phyloP scores from a whole-genome alignment of 257 asterid genomes.

The Voacanga thouarsii region DNA sequence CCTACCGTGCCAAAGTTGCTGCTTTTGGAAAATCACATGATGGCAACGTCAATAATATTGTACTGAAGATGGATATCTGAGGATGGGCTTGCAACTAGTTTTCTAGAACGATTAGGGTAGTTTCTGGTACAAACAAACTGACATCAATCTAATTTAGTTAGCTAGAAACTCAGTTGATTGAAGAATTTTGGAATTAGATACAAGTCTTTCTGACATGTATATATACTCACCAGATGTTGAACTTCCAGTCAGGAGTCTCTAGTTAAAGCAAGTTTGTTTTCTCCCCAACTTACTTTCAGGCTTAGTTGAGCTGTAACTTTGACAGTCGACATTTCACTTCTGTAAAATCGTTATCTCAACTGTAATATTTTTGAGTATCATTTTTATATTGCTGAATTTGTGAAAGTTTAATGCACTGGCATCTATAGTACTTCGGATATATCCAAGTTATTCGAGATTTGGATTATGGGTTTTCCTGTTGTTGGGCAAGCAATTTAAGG shows the following conservation, averaged over 20 bases:
- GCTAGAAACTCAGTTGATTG: constrained; percentile 32
- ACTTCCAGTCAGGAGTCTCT: constrained; percentile 28
- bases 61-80: constrained; percentile 41
- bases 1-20: constrained; percentile 50
- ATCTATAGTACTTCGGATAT: background rate
- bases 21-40: constrained; percentile 36
- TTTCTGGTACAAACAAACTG: constrained; percentile 33
- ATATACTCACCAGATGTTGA: constrained; percentile 37
- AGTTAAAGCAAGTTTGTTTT: constrained; percentile 16
- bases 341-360: constrained; percentile 12
- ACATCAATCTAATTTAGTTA: constrained; percentile 26
- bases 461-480: background rate
- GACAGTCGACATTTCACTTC: constrained; percentile 13
- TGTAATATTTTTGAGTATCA: constrained; percentile 16
- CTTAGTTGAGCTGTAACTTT: constrained; percentile 5
- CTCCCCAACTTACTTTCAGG: background rate
- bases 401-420: background rate
- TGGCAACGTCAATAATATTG: constrained; percentile 30
- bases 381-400: background rate
- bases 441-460: background rate
- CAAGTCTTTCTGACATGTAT: constrained; percentile 39
- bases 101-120: constrained; percentile 24
- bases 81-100: background rate
- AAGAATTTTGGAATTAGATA: constrained; percentile 29
- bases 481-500: constrained; percentile 1